Evolutionary conservation across 495 filamentous ascomycete genomes (phyloP).

Genomic region (Aspergillus taichungensis): DNA sequence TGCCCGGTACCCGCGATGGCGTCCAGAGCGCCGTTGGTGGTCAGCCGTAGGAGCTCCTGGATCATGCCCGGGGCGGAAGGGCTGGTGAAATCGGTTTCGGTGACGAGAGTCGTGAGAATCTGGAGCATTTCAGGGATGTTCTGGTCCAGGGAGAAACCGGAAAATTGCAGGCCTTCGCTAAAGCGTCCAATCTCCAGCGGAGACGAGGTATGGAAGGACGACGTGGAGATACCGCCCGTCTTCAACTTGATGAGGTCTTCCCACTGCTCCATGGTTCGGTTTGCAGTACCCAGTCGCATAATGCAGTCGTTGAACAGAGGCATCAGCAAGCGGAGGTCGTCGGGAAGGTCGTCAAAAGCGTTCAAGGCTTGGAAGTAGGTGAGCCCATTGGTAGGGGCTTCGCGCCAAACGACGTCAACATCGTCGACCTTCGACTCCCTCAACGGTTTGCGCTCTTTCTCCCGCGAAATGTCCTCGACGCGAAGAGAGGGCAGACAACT

Average conservation of each 20-base stretch:
- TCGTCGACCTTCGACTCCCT: conserved; percentile 57
- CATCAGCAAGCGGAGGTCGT: conserved; percentile 74
- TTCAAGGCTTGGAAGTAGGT: conserved; percentile 94
- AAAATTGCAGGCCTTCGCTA: conserved; percentile 73
- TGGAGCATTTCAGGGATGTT: conserved; percentile 90
- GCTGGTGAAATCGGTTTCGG: conserved; percentile 82
- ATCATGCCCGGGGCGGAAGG: conserved; percentile 73
- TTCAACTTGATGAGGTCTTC: conserved; percentile 94
- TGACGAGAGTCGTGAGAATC: conserved; percentile 65
- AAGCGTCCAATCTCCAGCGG: conserved; percentile 60
- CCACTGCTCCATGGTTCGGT: conserved; percentile 84
- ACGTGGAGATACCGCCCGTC: conserved; percentile 81
- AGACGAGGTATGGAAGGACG: conserved; percentile 67
- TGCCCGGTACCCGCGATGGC: conserved; percentile 82
- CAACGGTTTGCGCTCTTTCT: conserved; percentile 61
- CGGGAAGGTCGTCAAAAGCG: conserved; percentile 66
- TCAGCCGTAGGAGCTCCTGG: conserved; percentile 71
- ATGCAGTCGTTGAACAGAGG: conserved; percentile 89
- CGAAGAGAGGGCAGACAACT: conserved; percentile 81
- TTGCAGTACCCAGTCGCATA: conserved; percentile 82
- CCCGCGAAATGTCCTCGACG: conserved; percentile 76
- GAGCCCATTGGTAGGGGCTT: conserved; percentile 86
- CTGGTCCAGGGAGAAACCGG: conserved; percentile 76
- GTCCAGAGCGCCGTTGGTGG: conserved; percentile 85
- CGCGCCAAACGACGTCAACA: conserved; percentile 77